Conservation (phyloP, 2,329 filamentous ascomycete genomes). For the Phyllosticta ampelicida region DNA sequence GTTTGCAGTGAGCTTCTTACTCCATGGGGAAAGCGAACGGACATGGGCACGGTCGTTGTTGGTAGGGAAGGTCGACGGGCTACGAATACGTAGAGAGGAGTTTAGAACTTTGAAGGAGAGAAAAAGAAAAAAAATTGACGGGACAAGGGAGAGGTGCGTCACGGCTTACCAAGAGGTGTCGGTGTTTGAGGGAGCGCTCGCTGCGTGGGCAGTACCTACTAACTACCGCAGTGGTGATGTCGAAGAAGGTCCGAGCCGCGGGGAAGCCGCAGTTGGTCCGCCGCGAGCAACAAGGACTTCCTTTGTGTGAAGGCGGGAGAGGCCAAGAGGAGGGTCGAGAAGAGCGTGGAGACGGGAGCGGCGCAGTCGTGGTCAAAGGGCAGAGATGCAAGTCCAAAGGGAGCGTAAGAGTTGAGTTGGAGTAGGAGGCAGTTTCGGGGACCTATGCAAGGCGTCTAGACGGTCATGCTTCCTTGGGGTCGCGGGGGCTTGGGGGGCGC, state of each 20-base stretch:
- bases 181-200: neutral
- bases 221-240: neutral
- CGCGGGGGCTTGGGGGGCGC: neutral
- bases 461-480: conserved; percentile 10
- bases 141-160: neutral
- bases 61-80: neutral
- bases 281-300: neutral
- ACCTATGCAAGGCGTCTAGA: conserved; percentile 9
- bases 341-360: neutral
- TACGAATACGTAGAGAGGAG: neutral
- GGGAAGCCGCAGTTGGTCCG: conserved; percentile 5
- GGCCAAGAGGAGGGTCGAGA: neutral
- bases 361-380: neutral
- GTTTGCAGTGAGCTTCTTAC: neutral
- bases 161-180: conserved; percentile 7
- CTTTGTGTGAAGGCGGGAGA: neutral
- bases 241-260: conserved; percentile 1
- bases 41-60: neutral
- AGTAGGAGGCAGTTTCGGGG: neutral
- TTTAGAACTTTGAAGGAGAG: neutral
- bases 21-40: neutral
- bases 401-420: neutral
- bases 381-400: neutral
- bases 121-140: too few species aligned
- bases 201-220: conserved; percentile 9